Conservation (phyloP, 768 basidiomycete species). For the Agrocybe pediades region DNA sequence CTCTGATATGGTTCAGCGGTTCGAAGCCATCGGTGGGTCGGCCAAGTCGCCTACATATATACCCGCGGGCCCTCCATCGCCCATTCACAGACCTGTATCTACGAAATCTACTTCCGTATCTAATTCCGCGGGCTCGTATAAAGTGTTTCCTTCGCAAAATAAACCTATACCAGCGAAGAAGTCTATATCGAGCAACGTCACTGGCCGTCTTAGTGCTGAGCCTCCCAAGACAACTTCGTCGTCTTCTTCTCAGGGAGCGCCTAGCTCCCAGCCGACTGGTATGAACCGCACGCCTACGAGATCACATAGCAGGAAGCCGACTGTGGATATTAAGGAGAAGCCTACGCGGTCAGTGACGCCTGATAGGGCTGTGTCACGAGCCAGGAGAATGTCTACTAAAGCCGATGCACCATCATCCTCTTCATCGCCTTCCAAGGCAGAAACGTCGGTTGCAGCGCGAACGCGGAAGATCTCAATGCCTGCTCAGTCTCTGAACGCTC, state of each 20-base stretch:
- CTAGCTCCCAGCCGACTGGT: conserved; percentile 4
- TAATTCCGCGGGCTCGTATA: conserved; percentile 13
- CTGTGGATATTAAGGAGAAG: conserved; percentile 7
- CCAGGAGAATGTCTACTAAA: conserved; percentile 30
- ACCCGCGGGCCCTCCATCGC: conserved; percentile 31
- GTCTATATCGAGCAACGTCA: conserved; percentile 6
- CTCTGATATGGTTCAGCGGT: conserved; percentile 83
- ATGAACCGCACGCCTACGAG: conserved; percentile 16
- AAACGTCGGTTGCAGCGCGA: conserved; percentile 15
- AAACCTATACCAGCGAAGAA: conserved; percentile 7
- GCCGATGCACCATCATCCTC: conserved; percentile 21
- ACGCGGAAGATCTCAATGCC: conserved; percentile 12
- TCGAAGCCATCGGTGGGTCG: conserved; percentile 63
- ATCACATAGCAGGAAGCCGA: conserved; percentile 4
- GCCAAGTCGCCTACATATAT: conserved; percentile 26
- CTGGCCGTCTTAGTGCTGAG: conserved; percentile 3
- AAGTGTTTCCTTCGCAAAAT: conserved; percentile 1
- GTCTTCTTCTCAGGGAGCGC: conserved; percentile 4
- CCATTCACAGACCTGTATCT: conserved; percentile 20
- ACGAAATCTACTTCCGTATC: conserved; percentile 3
- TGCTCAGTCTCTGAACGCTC: conserved; percentile 13
- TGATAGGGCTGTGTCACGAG: conserved; percentile 23
- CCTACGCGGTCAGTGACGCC: conserved; percentile 6
- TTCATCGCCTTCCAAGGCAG: conserved; percentile 15
- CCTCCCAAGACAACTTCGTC: not conserved